Percentiles rank a stretch among this genome's conserved stretches.
phyloP scores from a whole-genome alignment of 371 early-diverging fungal species.

The Blyttiomyces sp. region DNA sequence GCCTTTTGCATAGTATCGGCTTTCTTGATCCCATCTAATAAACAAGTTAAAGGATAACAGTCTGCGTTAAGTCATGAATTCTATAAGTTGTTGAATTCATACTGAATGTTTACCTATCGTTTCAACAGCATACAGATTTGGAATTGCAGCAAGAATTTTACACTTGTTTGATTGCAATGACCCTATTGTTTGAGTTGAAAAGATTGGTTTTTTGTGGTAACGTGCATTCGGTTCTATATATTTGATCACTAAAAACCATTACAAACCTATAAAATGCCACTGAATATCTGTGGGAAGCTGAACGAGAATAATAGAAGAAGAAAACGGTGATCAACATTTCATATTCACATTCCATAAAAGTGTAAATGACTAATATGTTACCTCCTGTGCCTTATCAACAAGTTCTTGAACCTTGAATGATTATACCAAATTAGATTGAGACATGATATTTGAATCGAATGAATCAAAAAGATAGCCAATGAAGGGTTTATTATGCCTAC shows the following conservation, averaged over 20 bases:
- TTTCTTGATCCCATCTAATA: slow-evolving; percentile 69
- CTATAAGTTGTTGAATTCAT: not conserved
- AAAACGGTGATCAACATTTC: not conserved
- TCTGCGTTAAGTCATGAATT: no score
- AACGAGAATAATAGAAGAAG: not conserved
- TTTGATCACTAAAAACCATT: not conserved
- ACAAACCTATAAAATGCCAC: slow-evolving; percentile 95
- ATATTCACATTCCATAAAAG: not conserved
- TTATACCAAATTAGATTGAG: not conserved
- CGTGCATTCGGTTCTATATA: not conserved
- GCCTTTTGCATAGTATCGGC: slow-evolving; percentile 75
- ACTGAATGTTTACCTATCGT: slow-evolving; percentile 62
- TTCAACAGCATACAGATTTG: slow-evolving; percentile 86
- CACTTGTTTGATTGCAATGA: slow-evolving; percentile 93
- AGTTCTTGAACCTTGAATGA: slow-evolving; percentile 80
- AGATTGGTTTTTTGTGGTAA: not conserved
- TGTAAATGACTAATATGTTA: slow-evolving; percentile 27
- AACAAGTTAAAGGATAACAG: no score
- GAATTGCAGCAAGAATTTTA: slow-evolving; percentile 79
- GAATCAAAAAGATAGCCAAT: not conserved
- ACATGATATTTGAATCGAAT: no score
- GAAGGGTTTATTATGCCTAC: not conserved
- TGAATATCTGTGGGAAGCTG: slow-evolving; percentile 51
- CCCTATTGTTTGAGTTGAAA: slow-evolving; percentile 11
- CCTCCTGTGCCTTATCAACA: slow-evolving; percentile 79